Evolutionary conservation across 2,329 filamentous ascomycete genomes (phyloP), one percentile per base, ranked within the genome.

Genomic region (Neofusicoccum parvum): DNA sequence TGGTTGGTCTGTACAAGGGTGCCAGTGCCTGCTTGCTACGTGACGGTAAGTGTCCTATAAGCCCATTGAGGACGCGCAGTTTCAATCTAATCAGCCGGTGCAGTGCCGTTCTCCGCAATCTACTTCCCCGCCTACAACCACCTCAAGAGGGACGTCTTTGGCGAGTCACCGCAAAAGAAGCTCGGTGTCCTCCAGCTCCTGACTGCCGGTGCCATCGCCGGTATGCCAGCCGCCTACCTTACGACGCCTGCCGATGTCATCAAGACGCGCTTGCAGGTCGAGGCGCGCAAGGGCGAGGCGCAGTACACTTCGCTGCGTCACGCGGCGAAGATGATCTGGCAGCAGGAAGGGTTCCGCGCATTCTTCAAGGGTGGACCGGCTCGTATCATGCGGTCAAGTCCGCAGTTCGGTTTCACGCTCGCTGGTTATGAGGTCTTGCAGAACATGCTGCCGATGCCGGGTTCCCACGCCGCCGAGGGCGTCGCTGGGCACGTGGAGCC

Each of bases 351-450:
- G 11, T 94, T 97, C 86, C 88, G 86, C 69, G 95, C 95, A 32
- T 99, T 99, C 85, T 99, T 98, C 89, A 98, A 98, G 85, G 95
- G 95, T 71, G 95, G 95, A 1, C 94, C 94, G 1, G 95, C 95
- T 9, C 92, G 95, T 83, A 96, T 99, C 74, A 80, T 98, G 77
- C 90, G 95, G 74, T 97, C 93, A 0, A 97, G 93, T 12, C 95
- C 95, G 15, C 95, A 99, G 77, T 99, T 99, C 78, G 95, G 95
- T 69, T 98, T 98, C 83, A 99, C 95, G 0, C 88, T 99, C 27
- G 95, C 95, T 3, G 91, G 92, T 49, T 99, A 98, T 79, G 95
- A 99, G 80, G 85, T 99, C 43, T 83, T 99, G 59, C 93, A 97
- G 81, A 91, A 84, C 67, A 63, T 88, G 49, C 80, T 98, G 50